Conservation (phyloP, 306 rosid genomes). For the Boehmeria nivea region DNA sequence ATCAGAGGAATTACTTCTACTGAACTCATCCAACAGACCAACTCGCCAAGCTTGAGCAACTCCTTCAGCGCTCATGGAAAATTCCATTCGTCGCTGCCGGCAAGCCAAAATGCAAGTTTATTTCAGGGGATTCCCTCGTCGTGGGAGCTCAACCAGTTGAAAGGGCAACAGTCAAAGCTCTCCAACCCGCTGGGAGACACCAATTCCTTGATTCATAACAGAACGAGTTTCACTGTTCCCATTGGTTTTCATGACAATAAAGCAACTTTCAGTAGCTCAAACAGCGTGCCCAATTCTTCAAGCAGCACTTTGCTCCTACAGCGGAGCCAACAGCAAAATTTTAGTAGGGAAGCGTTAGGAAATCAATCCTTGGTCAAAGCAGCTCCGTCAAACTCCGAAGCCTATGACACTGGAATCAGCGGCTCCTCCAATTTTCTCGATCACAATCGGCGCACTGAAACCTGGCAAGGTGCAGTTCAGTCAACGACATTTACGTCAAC, state of each 20-base stretch:
- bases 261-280: constrained; percentile 21
- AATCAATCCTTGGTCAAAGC: constrained; percentile 39
- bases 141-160: constrained; percentile 42
- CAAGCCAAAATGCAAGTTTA: constrained; percentile 41
- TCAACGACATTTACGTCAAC: constrained; percentile 42
- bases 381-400: constrained; percentile 30
- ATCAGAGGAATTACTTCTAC: constrained; percentile 46
- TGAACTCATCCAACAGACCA: constrained; percentile 28
- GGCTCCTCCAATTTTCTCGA: constrained; percentile 52
- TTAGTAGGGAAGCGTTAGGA: constrained; percentile 25
- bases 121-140: constrained; percentile 51
- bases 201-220: constrained; percentile 18
- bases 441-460: constrained; percentile 39
- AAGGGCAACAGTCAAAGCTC: constrained; percentile 37
- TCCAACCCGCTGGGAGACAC: constrained; percentile 32
- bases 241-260: constrained; percentile 33
- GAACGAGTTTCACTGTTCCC: constrained; percentile 37
- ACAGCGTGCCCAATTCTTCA: constrained; percentile 29
- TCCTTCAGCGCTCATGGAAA: constrained; percentile 38
- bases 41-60: constrained; percentile 35
- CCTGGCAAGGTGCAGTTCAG: constrained; percentile 51
- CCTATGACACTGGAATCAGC: no score
- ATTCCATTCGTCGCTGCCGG: constrained; percentile 33
- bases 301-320: constrained; percentile 54
- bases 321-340: constrained; percentile 37